Conservation (phyloP, 1,284 basidiomycete species). For the Cystobasidium sp. region DNA sequence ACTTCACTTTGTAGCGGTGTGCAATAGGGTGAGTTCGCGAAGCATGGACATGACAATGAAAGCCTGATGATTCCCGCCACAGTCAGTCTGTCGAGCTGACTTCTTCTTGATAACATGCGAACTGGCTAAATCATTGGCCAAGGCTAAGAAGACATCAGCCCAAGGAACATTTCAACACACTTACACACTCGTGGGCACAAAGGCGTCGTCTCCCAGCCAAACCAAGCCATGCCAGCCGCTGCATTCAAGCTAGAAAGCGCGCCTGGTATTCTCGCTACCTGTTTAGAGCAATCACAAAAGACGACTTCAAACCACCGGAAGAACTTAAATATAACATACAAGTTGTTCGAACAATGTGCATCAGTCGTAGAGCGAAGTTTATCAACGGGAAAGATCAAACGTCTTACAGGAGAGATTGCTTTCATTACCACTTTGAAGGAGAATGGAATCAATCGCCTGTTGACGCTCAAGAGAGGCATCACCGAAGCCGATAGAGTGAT, state of each 20-base stretch:
- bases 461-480: conserved; percentile 83
- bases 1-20: no score
- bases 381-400: conserved; percentile 63
- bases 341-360: conserved; percentile 73
- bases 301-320: conserved; percentile 87
- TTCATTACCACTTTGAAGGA: conserved; percentile 63
- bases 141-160: no score
- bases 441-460: conserved; percentile 62
- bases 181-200: no score
- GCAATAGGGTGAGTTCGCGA: no score
- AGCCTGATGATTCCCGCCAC: no score
- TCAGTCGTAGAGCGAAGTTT: conserved; percentile 64
- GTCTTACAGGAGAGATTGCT: conserved; percentile 74
- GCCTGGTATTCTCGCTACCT: conserved; percentile 20
- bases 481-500: conserved; percentile 77
- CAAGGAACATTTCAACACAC: no score
- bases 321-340: conserved; percentile 84
- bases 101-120: no score
- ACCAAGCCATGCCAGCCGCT: conserved; percentile 3
- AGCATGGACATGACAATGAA: no score
- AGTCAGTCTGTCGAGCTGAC: no score
- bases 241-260: conserved; percentile 30
- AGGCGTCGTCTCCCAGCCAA: no score
- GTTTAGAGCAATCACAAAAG: conserved; percentile 64
- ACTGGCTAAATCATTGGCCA: no score